These are phyloP conservation scores for Beauveria asiatica DNA, from an alignment of 2,329 filamentous ascomycete species.

Conservation along the genomic window DNA sequence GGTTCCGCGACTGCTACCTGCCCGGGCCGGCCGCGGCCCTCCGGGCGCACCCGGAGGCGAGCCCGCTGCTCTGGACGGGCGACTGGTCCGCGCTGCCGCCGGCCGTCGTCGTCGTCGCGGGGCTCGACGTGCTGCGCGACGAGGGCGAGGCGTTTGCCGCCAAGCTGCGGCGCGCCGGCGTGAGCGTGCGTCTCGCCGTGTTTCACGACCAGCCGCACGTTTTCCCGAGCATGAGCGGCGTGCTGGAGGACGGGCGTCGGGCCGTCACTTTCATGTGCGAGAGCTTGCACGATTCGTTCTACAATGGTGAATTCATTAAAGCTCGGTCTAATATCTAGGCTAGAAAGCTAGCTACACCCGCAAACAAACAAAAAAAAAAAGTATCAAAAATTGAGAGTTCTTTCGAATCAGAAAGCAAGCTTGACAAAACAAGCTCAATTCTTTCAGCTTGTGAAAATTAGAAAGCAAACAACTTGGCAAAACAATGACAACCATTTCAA, in stretches of 20 bases:
- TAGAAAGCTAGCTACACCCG: neutral
- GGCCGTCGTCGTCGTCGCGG: conserved; percentile 44
- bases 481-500: too few species aligned
- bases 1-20: conserved; percentile 51
- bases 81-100: conserved; percentile 13
- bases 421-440: neutral
- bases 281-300: conserved; percentile 10
- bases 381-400: too few species aligned
- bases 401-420: too few species aligned
- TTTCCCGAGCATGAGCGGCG: conserved; percentile 50
- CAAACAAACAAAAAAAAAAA: neutral
- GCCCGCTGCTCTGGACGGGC: conserved; percentile 23
- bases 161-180: conserved; percentile 37
- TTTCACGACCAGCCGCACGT: conserved; percentile 50
- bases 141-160: conserved; percentile 44
- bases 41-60: conserved; percentile 44
- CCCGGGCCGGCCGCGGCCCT: conserved; percentile 32
- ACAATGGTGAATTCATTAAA: neutral
- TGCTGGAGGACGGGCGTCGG: conserved; percentile 39
- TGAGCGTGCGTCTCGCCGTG: conserved; percentile 37
- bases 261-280: conserved; percentile 38
- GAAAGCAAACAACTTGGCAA: too few species aligned
- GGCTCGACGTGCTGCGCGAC: conserved; percentile 46
- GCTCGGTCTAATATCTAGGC: neutral
- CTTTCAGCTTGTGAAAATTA: neutral